Base-by-base conservation (phyloP, 2,329 filamentous ascomycete species). In the Periconia digitata region DNA sequence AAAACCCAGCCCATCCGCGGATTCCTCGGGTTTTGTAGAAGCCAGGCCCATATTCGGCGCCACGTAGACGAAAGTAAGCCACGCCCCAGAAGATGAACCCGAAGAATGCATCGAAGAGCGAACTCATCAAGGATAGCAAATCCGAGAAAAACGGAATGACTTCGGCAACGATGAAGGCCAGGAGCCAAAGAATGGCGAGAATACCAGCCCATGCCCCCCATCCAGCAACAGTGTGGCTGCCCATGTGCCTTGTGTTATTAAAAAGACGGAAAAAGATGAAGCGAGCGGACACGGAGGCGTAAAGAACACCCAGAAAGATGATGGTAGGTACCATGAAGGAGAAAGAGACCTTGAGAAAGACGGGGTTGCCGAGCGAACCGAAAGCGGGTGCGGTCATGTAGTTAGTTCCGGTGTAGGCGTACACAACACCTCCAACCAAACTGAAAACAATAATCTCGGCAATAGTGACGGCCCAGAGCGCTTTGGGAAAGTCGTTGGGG, bases 51-150 rank as follows among this genome's bases (percentile, higher is more conserved):
- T 83, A 79, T 54, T 89, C 86, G 1, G 81, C 86, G 17, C 74
- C 75, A 40, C 87, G 80, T 87, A 92, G 89, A 47, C 87, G 82
- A 63, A 91, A 81, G 65, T 90, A 92, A 0, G 88, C 89, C 1
- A 90, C 81, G 12, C 87, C 89, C 89, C 89, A 96, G 77, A 96
- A 96, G 65, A 96, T 95, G 77, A 96, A 96, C 20, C 92, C 92
- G 62, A 92, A 92, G 79, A 91, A 92, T 45, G 88, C 92, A 73
- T 96, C 90, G 66, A 96, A 96, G 1, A 96, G 81, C 3, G 90
- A 90, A n/a, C 85, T 88, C 86, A 91, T 89, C 52, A 90, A 77
- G 4, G 85, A 85, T n/a, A 81, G 71, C 55, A 81, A 76, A 51
- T 90, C 90, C 8, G 85, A 87, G 75, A 96, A 96, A 79, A 96